Evolutionary conservation across 345 rosid genomes (phyloP), one percentile per base, ranked within the genome.

Genomic region (Viola odorata): DNA sequence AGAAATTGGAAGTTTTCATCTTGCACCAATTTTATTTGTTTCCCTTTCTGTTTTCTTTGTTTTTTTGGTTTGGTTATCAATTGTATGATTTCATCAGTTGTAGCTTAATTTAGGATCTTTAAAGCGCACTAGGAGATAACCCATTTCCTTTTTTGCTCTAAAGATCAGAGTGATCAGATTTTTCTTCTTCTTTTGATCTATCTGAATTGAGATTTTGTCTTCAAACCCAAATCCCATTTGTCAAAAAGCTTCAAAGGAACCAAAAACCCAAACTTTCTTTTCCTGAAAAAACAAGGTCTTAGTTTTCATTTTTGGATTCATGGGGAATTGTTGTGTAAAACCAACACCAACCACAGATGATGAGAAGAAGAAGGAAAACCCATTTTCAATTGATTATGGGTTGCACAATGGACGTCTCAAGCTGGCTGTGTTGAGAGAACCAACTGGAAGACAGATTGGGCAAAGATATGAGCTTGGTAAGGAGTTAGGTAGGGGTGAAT

Each of bases 401-500:
- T 10, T 8, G 12, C 44, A 9, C n/a, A 47, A 71, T 50, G 70
- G 63, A 16, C 55, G 47, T 50, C 59, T 48, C 45, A 73, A 59
- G 61, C 58, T 73, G 4, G 32, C 48, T 0, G 77, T 73, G 4
- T 42, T 73, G 37, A 58, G 55, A 42, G 53, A 67, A 3, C 72
- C 77, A 12, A 53, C 72, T 1, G 77, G 77, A 5, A 45, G 37
- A 37, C 68, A 63, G 59, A 63, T 73, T 45, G 69, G 49, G 72
- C 61, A 58, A 49, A 67, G 72, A 6, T 73, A 73, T 67, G 72
- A 62, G 40, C 77, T 73, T 17, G 77, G 77, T 6, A 16, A 65
- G 59, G 77, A 73, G 39, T 59, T 73, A 41, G 77, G 77, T n/a
- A 73, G 77, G 41, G 77, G 77, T 52, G 77, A 73, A 53, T 73